These are phyloP conservation scores for Austroboletus eburneus DNA, from an alignment of 768 basidiomycete species.

Conservation along the genomic window DNA sequence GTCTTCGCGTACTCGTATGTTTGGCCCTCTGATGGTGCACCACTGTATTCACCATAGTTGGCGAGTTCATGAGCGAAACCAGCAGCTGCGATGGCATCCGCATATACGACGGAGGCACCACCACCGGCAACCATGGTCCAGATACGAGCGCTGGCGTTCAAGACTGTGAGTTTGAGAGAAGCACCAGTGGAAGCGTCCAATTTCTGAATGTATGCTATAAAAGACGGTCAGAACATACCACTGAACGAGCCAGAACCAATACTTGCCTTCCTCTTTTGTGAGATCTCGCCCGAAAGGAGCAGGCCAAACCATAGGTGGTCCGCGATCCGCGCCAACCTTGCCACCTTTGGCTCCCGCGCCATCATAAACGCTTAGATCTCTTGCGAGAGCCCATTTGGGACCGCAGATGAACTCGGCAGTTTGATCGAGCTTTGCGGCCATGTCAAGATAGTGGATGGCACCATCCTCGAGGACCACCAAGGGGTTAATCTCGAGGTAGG, in stretches of 20 bases:
- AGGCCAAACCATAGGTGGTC: slow-evolving; percentile 96
- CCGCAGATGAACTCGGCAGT: slow-evolving; percentile 98
- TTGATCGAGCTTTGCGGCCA: slow-evolving; percentile 99
- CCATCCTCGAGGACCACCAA: slow-evolving; percentile 85
- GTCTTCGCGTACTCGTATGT: slow-evolving; percentile 99
- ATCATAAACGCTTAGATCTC: slow-evolving; percentile 79
- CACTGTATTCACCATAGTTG: slow-evolving; percentile 99
- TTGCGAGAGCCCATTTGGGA: slow-evolving; percentile 97
- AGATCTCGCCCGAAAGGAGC: slow-evolving; percentile 96
- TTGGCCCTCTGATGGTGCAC: slow-evolving; percentile 96
- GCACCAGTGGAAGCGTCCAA: slow-evolving; percentile 96
- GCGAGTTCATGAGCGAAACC: slow-evolving; percentile 97
- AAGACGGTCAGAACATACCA: neutral
- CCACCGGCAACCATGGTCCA: slow-evolving; percentile 99
- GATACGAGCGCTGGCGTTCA: slow-evolving; percentile 91
- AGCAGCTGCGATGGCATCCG: slow-evolving; percentile 82
- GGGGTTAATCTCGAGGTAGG: slow-evolving; percentile 99
- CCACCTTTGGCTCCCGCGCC: slow-evolving; percentile 37
- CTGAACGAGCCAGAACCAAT: fast-evolving
- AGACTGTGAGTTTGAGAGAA: slow-evolving; percentile 94
- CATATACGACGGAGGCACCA: slow-evolving; percentile 69
- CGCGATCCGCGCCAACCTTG: slow-evolving; percentile 81
- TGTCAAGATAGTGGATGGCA: slow-evolving; percentile 93
- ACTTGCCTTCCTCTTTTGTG: slow-evolving; percentile 81
- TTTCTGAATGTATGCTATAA: slow-evolving; percentile 90